Base-by-base conservation (phyloP, 306 rosid species). In the Rosa rugosa region DNA sequence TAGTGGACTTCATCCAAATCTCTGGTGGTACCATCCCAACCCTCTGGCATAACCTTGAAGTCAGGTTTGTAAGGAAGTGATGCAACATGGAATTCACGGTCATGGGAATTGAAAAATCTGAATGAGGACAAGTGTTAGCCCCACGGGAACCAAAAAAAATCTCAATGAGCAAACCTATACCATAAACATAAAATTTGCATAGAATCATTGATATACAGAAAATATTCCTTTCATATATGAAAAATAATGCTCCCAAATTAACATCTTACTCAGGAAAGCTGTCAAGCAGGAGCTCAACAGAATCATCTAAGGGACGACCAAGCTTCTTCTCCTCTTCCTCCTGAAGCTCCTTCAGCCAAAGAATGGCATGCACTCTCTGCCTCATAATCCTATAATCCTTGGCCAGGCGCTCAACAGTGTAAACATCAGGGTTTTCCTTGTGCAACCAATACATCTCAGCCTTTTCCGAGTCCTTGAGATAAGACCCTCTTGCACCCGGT, bases 21-120 rank as follows among this genome's bases (percentile, higher is more conserved):
- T 84, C 85, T 86, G 78, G 94, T 85, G 75, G 91, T 95, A 47
- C 97, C 99, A 80, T 95, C 99, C 99, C 99, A 95, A 77, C 97
- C 99, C 89, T 92, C 98, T 1, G 97, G 98, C 97, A 95, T 95
- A 62, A 92, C 98, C 88, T 95, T 95, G 88, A 91, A 95, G 81
- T 95, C 91, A 10, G 99, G 99, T 78, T 92, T 92, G 87, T 91
- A 93, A 11, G 97, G 90, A 84, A 95, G 97, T 8, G 99, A 95
- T 40, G 98, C 98, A 56, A 92, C 92, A 44, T 95, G 99, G 86
- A 92, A 95, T 87, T 95, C 99, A 80, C 93, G 87, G 82, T 92
- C 97, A 79, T 92, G 94, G 12, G 97, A 94, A 68, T 75, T 89
- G 75, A 94, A 94, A 83, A 94, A 94, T 69, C 98, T 94, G 90